These are phyloP conservation scores for Chaetothyriales sp. DNA, from an alignment of 2,329 filamentous ascomycete genomes.

Conservation along the genomic window DNA sequence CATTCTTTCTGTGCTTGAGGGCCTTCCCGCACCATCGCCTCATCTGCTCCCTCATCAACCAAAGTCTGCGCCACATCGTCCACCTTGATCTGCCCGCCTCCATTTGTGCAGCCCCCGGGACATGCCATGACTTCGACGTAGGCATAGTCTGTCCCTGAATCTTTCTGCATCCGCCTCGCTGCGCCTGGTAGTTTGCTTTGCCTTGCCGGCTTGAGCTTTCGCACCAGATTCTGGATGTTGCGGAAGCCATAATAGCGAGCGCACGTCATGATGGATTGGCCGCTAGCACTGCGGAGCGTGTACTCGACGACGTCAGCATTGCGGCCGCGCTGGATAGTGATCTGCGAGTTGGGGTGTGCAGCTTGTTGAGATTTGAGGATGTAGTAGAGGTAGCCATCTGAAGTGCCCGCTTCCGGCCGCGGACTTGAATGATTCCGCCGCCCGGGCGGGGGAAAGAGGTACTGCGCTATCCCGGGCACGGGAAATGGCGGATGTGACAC, in stretches of 20 bases:
- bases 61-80: constrained; percentile 49
- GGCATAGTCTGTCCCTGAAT: constrained; percentile 51
- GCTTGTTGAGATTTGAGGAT: constrained; percentile 63
- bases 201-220: constrained; percentile 71
- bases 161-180: constrained; percentile 30
- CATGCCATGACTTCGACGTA: constrained; percentile 99
- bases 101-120: constrained; percentile 96
- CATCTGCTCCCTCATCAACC: constrained; percentile 13
- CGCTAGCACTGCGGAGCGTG: constrained; percentile 44
- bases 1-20: constrained; percentile 75
- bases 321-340: constrained; percentile 61
- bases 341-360: constrained; percentile 55
- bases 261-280: constrained; percentile 55
- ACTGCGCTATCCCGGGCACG: constrained; percentile 53
- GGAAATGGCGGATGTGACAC: constrained; percentile 52
- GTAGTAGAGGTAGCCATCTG: constrained; percentile 78
- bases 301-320: constrained; percentile 91
- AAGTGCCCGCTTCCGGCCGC: constrained; percentile 54
- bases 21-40: constrained; percentile 28
- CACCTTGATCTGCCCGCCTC: constrained; percentile 86
- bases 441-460: constrained; percentile 53
- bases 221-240: constrained; percentile 94
- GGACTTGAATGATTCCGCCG: constrained; percentile 22
- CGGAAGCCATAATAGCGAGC: constrained; percentile 94
- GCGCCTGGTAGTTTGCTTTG: constrained; percentile 69